These are phyloP conservation scores for Xylariales sp. DNA, from an alignment of 2,329 filamentous ascomycete species.

Conservation along the genomic window DNA sequence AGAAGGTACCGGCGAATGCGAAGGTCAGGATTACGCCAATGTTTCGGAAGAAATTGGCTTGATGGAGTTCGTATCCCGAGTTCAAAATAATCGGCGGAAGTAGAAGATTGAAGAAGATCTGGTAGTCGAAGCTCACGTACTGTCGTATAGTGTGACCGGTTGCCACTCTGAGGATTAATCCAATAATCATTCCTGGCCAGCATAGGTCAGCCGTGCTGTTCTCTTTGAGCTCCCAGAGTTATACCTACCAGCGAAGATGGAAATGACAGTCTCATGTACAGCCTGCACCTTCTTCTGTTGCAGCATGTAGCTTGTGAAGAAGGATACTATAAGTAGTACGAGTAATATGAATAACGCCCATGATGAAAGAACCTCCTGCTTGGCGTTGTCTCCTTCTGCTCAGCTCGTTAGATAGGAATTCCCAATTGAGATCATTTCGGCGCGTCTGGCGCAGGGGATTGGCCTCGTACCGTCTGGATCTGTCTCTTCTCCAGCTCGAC, in stretches of 20 bases:
- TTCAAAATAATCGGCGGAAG: conserved; percentile 98
- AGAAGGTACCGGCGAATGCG: conserved; percentile 93
- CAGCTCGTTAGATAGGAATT: too few relatives aligned
- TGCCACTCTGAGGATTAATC: conserved; percentile 77
- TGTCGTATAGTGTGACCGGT: conserved; percentile 80
- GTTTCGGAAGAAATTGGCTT: conserved; percentile 98
- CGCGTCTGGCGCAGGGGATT: neutral
- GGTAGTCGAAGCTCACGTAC: conserved; percentile 94
- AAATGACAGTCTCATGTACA: conserved; percentile 95
- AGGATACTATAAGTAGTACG: conserved; percentile 84
- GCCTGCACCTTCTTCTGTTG: conserved; percentile 97
- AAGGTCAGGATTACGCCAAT: conserved; percentile 97
- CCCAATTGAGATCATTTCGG: conserved; percentile 16
- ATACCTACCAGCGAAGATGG: conserved; percentile 83
- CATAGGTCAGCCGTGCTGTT: neutral
- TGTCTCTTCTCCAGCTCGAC: conserved; percentile 39
- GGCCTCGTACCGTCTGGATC: conserved; percentile 40
- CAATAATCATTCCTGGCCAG: conserved; percentile 81
- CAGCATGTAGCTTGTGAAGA: conserved; percentile 95
- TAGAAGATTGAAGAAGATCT: conserved; percentile 98
- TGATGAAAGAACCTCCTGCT: conserved; percentile 93
- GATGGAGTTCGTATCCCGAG: conserved; percentile 94
- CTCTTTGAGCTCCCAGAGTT: neutral
- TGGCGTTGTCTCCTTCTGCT: conserved; percentile 68
- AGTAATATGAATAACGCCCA: conserved; percentile 98